Base-by-base conservation (phyloP, 1,139 yeast genomes). In the Yamadazyma conglobata region DNA sequence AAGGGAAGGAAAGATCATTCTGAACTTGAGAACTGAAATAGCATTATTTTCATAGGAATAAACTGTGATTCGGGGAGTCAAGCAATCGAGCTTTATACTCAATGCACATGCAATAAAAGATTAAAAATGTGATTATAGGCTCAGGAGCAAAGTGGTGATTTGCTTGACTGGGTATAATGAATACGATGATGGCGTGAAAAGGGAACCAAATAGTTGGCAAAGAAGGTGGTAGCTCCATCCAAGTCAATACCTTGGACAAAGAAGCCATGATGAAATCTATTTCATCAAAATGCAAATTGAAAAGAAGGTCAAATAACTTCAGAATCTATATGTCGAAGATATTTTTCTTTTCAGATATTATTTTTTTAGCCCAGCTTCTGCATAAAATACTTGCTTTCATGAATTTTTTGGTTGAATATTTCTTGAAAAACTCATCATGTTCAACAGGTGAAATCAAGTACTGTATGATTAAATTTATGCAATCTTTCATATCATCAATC, bases 381-480 rank as follows among this genome's bases (percentile, higher is more conserved):
- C 96, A 87, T 39, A 86, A 68, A 19, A 86, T 74, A 34, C 95
- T 82, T 17, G 95, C 96, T 58, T 86, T 86, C 86, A 91, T 81
- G 54, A 83, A 88, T 53, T 87, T 80, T 53, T 91, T 79, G 23
- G 93, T 79, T 26, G 96, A 94, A 55, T 91, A 91, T 60, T 91
- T 91, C 56, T 87, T 87, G 66, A 87, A 89, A 50, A 89, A 86
- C 51, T 88, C 96, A 52, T 88, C 96, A 56, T 89, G 96, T 37
- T 77, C 79, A 27, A 87, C 86, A n/a, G 95, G 95, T 27, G 80
- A 71, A 25, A 80, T 76, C 43, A 91, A 67, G 56, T 85, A 89
- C 52, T 82, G 86, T 54, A 85, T 71, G 46, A 89, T 76, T 63
- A 82, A 68, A 41, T 77, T 79, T 32, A 85, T 76, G 37, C 87